Base-by-base conservation (phyloP, 371 early-diverging fungal genomes). In the Rhizopus stolonifer region DNA sequence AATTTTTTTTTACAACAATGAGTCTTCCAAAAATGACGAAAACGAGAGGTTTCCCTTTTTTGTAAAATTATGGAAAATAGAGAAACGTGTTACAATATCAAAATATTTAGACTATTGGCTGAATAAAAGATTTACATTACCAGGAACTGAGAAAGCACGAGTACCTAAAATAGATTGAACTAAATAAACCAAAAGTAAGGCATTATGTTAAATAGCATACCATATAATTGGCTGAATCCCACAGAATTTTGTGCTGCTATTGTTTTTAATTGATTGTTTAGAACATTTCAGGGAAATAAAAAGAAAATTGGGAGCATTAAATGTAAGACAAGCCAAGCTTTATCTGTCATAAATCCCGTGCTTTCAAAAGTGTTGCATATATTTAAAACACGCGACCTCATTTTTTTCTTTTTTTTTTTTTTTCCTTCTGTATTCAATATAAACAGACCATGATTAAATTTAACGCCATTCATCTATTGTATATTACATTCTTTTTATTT, bases 71-170 rank as follows among this genome's bases (percentile, higher is more conserved):
- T 38, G 14, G 38, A 38, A 38, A 38, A 15, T 38, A n/a, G 14
- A 15, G 47, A 47, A 33, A 32, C 18, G 48, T 29, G 31, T 29
- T 10, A 29, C 31, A 29, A 33, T 17, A 31, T 48, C 11, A 32
- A 32, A 29, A 32, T 48, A 26, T 32, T 48, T 33, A 32, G 29
- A 19, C 29, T 48, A 48, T 32, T 48, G 29, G 33, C 19, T 33
- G 14, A 32, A 48, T n/a, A 48, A 48, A 44, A 48, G 38, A 38
- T 38, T 38, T 38, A 15, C 38, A 38, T 38, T 38, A 38, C 38
- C 38, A 38, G 38, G 38, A 15, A 38, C 14, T 38, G 17, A 38
- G 14, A 11, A 11, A 38, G 17, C 17, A 38, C 38, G 17, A 38
- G 17, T 38, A 38, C 6, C 11, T 11, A 5, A 38, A 38, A 38